Evolutionary conservation across 2,329 filamentous ascomycete species (phyloP).

Genomic region (Pezizomycotina sp.): DNA sequence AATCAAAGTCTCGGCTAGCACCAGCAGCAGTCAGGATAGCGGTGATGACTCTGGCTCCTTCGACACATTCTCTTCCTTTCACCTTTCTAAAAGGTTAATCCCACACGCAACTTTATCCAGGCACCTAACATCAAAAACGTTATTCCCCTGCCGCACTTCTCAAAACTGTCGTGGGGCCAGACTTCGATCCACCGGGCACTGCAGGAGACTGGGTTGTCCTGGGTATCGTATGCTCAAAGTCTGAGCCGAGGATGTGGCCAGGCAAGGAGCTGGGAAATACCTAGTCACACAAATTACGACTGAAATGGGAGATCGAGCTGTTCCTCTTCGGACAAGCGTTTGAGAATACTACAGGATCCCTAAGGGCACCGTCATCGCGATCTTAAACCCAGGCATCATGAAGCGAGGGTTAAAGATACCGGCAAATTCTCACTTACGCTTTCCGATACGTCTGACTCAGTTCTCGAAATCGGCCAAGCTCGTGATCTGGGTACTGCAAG

Average conservation of each 20-base stretch:
- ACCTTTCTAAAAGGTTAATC: conserved; percentile 67
- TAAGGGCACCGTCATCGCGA: conserved; percentile 76
- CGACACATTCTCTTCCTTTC: conserved; percentile 71
- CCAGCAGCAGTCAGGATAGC: no score
- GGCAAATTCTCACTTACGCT: conserved; percentile 75
- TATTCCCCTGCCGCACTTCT: conserved; percentile 61
- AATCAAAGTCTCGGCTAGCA: no score
- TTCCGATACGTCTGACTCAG: conserved; percentile 54
- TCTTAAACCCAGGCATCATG: conserved; percentile 83
- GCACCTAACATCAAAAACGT: conserved; percentile 63
- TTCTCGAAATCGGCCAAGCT: conserved; percentile 73
- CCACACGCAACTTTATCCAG: conserved; percentile 66
- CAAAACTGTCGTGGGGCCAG: conserved; percentile 61
- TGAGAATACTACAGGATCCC: conserved; percentile 87
- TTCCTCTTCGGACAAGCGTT: conserved; percentile 88
- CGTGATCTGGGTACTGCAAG: conserved; percentile 83
- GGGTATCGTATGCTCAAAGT: conserved; percentile 75
- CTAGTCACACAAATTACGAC: conserved; percentile 72
- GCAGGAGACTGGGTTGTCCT: conserved; percentile 84
- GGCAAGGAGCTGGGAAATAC: conserved; percentile 57
- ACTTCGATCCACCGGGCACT: conserved; percentile 62
- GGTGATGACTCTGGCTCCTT: conserved; percentile 39
- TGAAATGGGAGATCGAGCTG: conserved; percentile 79
- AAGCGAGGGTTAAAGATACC: conserved; percentile 59
- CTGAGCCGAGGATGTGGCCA: conserved; percentile 53